Base-by-base conservation (phyloP, 2,329 filamentous ascomycete species). In the Ascochyta clinopodiicola region DNA sequence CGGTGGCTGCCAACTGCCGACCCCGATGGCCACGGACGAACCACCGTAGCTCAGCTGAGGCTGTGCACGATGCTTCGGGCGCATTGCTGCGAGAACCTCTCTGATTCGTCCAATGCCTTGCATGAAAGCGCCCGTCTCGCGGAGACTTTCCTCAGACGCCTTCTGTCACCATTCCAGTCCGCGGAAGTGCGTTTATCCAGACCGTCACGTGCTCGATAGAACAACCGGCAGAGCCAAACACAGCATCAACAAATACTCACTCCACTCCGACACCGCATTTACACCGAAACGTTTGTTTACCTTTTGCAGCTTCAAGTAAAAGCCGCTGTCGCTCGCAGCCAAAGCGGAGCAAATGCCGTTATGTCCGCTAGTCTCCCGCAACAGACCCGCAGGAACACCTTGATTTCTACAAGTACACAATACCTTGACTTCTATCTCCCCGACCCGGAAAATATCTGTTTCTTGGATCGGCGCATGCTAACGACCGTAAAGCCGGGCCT, bases 11-110 rank as follows among this genome's bases (percentile, higher is more conserved):
- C 24, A 45, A 29, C 12, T 43, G 51, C 59, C 61, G 52, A 60
- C 47, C 5, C 59, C 62, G 59, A 61, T n/a, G 12, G 17, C 31
- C 32, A 12, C 51, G 46, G 46, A 39, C 61, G 44, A 63, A 65
- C 55, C 54, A 59, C 36, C 17, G 48, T 35, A 36, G 19, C 38
- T 42, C 56, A 46, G 43, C 42, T 51, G 52, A 36, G 52, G 52
- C 52, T 56, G 52, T 56, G 52, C 46, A 38, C 12, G 12, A 15
- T 29, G 22, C 29, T 32, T 56, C 52, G 46, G 46, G 12, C 29
- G 21, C 21, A 56, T 51, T 3, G 13, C 17, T 37, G 47, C 37
- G 36, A 46, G 2, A 22, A 5, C 25, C 12, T 25, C 36, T 46
- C 19, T 51, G 37, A 56, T 51, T 56, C 13, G 52, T 43, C 37